Evolutionary conservation across 441 rosid species (phyloP).

Genomic region (Melastoma candidum): DNA sequence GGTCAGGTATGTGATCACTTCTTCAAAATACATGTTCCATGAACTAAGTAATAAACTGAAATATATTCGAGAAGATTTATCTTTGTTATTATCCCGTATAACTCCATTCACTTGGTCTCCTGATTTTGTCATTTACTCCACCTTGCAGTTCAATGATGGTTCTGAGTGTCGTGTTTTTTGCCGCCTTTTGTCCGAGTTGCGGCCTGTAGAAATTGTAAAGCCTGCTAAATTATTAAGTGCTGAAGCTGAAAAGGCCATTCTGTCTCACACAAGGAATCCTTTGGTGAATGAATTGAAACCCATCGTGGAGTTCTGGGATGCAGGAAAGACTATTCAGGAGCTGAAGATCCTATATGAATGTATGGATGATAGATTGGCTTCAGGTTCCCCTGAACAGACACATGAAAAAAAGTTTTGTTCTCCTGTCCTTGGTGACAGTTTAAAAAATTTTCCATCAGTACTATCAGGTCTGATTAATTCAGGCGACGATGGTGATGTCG

Average conservation of each 20-base stretch:
- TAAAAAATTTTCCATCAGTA: slow-evolving; percentile 44
- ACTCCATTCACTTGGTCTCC: no score
- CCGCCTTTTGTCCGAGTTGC: slow-evolving; percentile 72
- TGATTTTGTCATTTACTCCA: background rate
- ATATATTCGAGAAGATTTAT: no score
- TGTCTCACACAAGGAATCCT: slow-evolving; percentile 83
- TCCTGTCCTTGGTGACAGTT: slow-evolving; percentile 22
- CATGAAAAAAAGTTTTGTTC: slow-evolving; percentile 20
- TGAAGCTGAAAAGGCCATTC: slow-evolving; percentile 66
- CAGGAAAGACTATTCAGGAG: slow-evolving; percentile 71
- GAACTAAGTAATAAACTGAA: no score
- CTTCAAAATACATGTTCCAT: no score
- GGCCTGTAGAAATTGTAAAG: slow-evolving; percentile 94
- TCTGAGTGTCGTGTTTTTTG: slow-evolving; percentile 69
- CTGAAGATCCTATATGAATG: slow-evolving; percentile 41
- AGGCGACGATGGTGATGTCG: slow-evolving; percentile 48
- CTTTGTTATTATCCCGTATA: no score
- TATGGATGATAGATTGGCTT: slow-evolving; percentile 29
- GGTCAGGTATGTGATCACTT: slow-evolving; percentile 54
- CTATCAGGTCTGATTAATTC: slow-evolving; percentile 48
- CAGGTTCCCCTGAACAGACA: slow-evolving; percentile 25
- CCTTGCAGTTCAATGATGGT: slow-evolving; percentile 73
- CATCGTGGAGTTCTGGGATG: slow-evolving; percentile 76
- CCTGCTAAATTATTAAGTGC: slow-evolving; percentile 60
- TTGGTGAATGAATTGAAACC: slow-evolving; percentile 80